Evolutionary conservation across 768 basidiomycete genomes (phyloP).

Genomic region (Hemileccinum impolitum): DNA sequence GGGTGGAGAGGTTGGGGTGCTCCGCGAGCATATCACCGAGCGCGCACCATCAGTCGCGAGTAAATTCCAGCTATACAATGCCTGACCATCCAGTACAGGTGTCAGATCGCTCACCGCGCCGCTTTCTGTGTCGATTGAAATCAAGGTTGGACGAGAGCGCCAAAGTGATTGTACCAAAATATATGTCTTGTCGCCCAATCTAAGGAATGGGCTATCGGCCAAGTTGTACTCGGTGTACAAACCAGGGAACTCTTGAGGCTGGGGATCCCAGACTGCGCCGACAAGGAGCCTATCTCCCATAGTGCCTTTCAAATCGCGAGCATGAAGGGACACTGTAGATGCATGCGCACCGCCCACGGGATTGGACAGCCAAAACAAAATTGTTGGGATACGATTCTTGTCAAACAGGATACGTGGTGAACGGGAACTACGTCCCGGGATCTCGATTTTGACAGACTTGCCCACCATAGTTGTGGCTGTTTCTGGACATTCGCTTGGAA

Average conservation of each 20-base stretch:
- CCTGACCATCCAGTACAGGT: constrained; percentile 9
- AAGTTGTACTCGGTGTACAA: constrained; percentile 55
- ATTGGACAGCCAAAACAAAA: constrained; percentile 54
- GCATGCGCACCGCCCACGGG: constrained; percentile 57
- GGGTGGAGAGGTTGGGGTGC: constrained; percentile 44
- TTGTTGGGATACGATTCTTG: constrained; percentile 15
- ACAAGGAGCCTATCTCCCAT: constrained; percentile 32
- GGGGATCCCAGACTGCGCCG: constrained; percentile 39
- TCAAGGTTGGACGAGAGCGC: constrained; percentile 50
- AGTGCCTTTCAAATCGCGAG: constrained; percentile 33
- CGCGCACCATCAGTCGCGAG: constrained; percentile 44
- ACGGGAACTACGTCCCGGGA: constrained; percentile 46
- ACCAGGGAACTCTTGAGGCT: constrained; percentile 52
- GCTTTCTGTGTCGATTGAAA: constrained; percentile 41
- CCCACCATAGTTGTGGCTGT: constrained; percentile 13
- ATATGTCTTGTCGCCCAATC: constrained; percentile 6
- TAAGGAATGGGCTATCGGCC: constrained; percentile 40
- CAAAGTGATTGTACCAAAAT: constrained; percentile 47
- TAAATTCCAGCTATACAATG: constrained; percentile 52
- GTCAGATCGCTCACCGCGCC: constrained; percentile 39
- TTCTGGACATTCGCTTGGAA: constrained; percentile 16
- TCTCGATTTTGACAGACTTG: constrained; percentile 35
- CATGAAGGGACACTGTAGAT: constrained; percentile 50
- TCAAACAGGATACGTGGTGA: constrained; percentile 50
- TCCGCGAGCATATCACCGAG: constrained; percentile 47